A percentile compares a stretch with the other conserved stretches of the same genome.
phyloP scores from a whole-genome alignment of 2,329 filamentous ascomycete genomes.

The Xylaria sp. region DNA sequence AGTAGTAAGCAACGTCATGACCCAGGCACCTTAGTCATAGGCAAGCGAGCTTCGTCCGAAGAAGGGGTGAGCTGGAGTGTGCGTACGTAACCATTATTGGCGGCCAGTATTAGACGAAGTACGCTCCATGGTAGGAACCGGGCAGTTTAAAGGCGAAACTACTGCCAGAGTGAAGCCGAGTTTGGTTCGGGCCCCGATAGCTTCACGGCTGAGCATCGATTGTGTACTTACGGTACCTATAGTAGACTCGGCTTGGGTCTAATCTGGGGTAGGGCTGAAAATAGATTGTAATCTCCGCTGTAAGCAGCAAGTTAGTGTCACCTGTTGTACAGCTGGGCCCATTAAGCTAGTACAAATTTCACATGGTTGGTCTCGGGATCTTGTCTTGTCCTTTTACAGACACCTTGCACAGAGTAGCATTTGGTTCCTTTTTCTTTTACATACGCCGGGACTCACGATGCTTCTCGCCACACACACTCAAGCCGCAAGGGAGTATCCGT shows the following conservation, averaged over 20 bases:
- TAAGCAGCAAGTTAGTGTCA: slow-evolving; percentile 16
- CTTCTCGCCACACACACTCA: neutral
- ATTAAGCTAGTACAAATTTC: neutral
- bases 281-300: slow-evolving; percentile 34
- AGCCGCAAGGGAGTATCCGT: neutral
- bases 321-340: slow-evolving; percentile 7
- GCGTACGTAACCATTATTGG: neutral
- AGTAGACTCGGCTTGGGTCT: slow-evolving; percentile 1
- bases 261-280: slow-evolving; percentile 36
- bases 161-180: slow-evolving; percentile 10
- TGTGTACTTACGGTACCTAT: neutral
- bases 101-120: neutral
- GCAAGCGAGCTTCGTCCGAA: slow-evolving; percentile 6
- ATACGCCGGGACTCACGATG: neutral
- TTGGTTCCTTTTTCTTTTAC: neutral
- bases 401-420: neutral
- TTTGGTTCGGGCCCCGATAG: slow-evolving; percentile 9
- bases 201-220: slow-evolving; percentile 18
- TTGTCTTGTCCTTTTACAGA: neutral
- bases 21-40: slow-evolving; percentile 6
- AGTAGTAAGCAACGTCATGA: slow-evolving; percentile 27
- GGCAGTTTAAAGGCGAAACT: neutral
- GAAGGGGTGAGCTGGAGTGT: neutral
- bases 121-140: neutral
- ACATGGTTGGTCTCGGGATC: neutral